These are phyloP conservation scores for Mycena rosella DNA, from an alignment of 768 basidiomycete species.

Conservation along the genomic window DNA sequence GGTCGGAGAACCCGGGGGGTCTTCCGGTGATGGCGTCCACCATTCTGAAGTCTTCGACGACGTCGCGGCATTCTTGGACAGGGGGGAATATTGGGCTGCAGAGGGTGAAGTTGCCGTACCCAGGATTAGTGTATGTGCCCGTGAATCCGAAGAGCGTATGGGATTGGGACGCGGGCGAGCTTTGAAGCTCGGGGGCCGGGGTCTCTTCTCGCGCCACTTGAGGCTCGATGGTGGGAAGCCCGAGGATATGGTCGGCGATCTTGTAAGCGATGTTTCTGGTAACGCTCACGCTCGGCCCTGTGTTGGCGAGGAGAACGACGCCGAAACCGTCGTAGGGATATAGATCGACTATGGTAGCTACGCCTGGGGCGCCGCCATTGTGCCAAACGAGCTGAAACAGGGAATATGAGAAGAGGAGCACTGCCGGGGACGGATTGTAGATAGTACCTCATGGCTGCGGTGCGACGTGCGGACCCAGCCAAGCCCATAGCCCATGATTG, in stretches of 20 bases:
- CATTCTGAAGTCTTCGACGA: slow-evolving; percentile 45
- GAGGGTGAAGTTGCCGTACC: slow-evolving; percentile 54
- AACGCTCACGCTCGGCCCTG: slow-evolving; percentile 29
- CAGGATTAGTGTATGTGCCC: slow-evolving; percentile 52
- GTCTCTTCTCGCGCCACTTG: not conserved
- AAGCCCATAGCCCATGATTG: slow-evolving; percentile 54
- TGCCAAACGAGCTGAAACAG: slow-evolving; percentile 50
- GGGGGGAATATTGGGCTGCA: slow-evolving; percentile 47
- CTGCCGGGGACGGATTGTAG: slow-evolving; percentile 8
- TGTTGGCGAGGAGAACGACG: slow-evolving; percentile 51
- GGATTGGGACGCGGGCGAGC: not conserved
- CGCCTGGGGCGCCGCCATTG: slow-evolving; percentile 50
- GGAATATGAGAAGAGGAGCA: not conserved
- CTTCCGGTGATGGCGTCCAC: slow-evolving; percentile 37
- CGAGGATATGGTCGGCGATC: slow-evolving; percentile 38
- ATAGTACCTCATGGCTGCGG: slow-evolving; percentile 56
- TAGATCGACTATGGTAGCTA: slow-evolving; percentile 46
- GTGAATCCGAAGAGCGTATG: slow-evolving; percentile 44
- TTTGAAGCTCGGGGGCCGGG: not conserved
- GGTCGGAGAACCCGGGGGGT: slow-evolving; percentile 16
- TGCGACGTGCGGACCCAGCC: slow-evolving; percentile 58
- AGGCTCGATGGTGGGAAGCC: not conserved
- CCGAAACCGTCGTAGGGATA: slow-evolving; percentile 53
- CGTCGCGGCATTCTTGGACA: slow-evolving; percentile 36
- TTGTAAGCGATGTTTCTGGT: slow-evolving; percentile 26